These are phyloP conservation scores for Colletotrichum lupini DNA, from an alignment of 2,329 filamentous ascomycete species.

Conservation along the genomic window DNA sequence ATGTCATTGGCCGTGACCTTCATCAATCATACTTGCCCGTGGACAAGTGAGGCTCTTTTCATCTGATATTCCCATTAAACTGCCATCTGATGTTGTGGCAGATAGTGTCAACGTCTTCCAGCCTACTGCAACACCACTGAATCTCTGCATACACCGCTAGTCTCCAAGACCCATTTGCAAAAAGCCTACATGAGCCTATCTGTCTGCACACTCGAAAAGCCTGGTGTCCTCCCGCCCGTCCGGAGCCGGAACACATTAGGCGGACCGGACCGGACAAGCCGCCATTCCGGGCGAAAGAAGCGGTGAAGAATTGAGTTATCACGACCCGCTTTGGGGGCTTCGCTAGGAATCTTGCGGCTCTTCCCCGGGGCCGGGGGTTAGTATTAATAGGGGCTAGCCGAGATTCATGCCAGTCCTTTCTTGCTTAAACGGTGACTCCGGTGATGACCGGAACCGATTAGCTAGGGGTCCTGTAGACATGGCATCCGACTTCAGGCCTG, in stretches of 20 bases:
- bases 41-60: neutral
- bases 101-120: neutral
- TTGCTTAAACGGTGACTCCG: neutral
- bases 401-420: neutral
- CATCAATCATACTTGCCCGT: neutral
- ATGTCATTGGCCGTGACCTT: neutral
- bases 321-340: neutral
- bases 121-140: neutral
- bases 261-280: slow-evolving; percentile 25
- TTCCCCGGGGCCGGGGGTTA: neutral
- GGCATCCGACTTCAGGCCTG: neutral
- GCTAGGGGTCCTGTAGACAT: neutral
- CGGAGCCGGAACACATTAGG: slow-evolving; percentile 2
- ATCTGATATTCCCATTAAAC: neutral
- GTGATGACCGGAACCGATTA: too few relatives aligned
- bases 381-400: neutral
- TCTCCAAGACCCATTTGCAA: neutral
- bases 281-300: slow-evolving; percentile 21
- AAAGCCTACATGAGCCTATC: neutral
- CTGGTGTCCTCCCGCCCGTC: neutral
- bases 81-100: neutral
- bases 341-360: neutral
- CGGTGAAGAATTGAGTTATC: slow-evolving; percentile 17
- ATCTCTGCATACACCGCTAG: slow-evolving; percentile 7
- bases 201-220: neutral